Evolutionary conservation across 768 basidiomycete genomes (phyloP).

Genomic region (Trametes cinnabarina): DNA sequence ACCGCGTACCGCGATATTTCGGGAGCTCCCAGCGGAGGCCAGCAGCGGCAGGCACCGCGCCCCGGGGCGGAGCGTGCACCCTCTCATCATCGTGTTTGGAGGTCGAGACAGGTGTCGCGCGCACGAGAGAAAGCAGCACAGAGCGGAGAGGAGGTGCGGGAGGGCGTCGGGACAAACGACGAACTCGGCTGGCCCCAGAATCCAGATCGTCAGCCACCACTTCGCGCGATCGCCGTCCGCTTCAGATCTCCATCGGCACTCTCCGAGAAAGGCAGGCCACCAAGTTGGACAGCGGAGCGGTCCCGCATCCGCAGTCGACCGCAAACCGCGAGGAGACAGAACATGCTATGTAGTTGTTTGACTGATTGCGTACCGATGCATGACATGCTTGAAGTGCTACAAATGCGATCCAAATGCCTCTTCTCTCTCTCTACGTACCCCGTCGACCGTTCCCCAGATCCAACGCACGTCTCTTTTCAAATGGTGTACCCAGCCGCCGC

Average conservation of each 20-base stretch:
- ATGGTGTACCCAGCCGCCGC: constrained; percentile 16
- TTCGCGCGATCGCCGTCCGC: no score
- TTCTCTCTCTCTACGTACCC: neutral
- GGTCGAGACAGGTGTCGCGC: no score
- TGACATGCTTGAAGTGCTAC: neutral
- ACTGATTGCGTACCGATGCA: neutral
- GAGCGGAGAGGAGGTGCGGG: neutral
- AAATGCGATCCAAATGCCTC: constrained; percentile 4
- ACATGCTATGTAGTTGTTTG: neutral
- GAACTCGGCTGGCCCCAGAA: neutral
- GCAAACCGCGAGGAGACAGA: neutral
- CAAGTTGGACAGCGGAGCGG: neutral
- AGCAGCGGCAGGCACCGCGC: neutral
- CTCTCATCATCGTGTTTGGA: neutral
- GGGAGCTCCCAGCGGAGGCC: neutral
- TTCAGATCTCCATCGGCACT: no score
- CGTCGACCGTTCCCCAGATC: neutral
- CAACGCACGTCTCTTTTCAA: neutral
- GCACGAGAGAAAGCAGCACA: no score
- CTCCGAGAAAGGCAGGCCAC: no score
- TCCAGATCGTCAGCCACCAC: no score
- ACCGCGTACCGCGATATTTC: neutral
- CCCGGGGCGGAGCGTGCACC: neutral
- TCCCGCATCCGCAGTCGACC: no score
- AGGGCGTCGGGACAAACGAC: neutral